phyloP scores from a whole-genome alignment of 768 basidiomycete genomes.

The Scleroderma bovista region DNA sequence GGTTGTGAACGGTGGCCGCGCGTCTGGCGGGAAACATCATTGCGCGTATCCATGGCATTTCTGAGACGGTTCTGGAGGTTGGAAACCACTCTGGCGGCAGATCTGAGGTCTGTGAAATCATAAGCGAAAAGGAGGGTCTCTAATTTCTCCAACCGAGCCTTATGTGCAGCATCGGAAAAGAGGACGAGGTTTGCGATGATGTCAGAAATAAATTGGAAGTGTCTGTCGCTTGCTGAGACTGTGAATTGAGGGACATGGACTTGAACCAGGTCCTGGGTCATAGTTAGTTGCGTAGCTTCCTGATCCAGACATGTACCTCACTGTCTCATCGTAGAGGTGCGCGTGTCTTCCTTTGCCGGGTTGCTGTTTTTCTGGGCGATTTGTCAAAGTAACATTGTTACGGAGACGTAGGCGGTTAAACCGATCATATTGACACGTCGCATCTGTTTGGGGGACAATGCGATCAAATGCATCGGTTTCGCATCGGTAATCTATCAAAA shows the following conservation, averaged over 20 bases:
- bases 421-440: conserved; percentile 84
- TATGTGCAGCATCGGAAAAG: conserved; percentile 85
- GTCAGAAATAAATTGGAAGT: conserved; percentile 82
- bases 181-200: conserved; percentile 82
- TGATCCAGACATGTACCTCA: conserved; percentile 26
- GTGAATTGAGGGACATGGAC: conserved; percentile 83
- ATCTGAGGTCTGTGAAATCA: conserved; percentile 74
- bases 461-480: conserved; percentile 83
- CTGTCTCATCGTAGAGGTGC: conserved; percentile 63
- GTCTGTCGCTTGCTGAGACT: conserved; percentile 74
- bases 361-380: conserved; percentile 36
- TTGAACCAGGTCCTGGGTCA: conserved; percentile 67
- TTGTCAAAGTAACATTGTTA: conserved; percentile 56
- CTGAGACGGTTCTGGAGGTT: conserved; percentile 72
- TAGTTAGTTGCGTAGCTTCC: conserved; percentile 8
- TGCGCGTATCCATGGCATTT: conserved; percentile 49
- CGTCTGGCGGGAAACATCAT: conserved; percentile 33
- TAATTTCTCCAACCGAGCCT: conserved; percentile 68
- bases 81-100: conserved; percentile 65
- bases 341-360: conserved; percentile 20
- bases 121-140: conserved; percentile 83
- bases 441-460: conserved; percentile 84
- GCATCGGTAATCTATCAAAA: conserved; percentile 78
- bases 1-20: conserved; percentile 29
- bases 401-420: conserved; percentile 88